Base-by-base conservation (phyloP, 768 basidiomycete genomes). In the Lentinula sp. region DNA sequence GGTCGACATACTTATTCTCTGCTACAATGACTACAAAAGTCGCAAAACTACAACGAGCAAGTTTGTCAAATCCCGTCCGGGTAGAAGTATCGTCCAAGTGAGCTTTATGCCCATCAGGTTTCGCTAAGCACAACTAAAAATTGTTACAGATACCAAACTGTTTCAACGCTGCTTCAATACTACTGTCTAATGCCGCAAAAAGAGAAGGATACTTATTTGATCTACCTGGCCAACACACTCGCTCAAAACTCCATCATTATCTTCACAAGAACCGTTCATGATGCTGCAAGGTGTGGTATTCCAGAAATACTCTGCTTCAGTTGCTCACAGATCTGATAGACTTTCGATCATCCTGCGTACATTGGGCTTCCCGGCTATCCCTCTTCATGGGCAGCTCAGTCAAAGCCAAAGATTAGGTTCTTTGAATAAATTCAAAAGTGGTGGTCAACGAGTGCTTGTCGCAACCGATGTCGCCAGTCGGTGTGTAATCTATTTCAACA, bases 381-480 rank as follows among this genome's bases (percentile, higher is more conserved):
- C 97, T 1, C 79, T 99, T 23, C 97, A 99, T 64, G 97, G 97
- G 6, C 91, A 97, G 68, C 83, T 99, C 62, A 91, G 85, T 63
- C 97, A 99, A 74, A 95, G 92, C 70, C 88, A 93, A 66, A 87
- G 97, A 8, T 77, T 98, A 46, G 97, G 95, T 50, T 93, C 96
- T 28, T 77, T 99, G 23, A 89, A 85, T 55, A 98, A 98, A 74
- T 98, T 99, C 75, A 97, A 95, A 76, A 88, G 88, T 60, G 97
- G 97, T 7, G 91, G 90, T n/a, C 80, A 93, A 60, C 91, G 83
- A 65, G 84, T 99, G 59, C 75, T 99, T 7, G 93, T 99, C 8
- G 97, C 97, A 16, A 99, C 97, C 0, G 97, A 99, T 72, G 86
- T 99, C 59, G 97, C 97, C 28, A 93, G 90, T 73, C 88, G 93